Conservation (phyloP, 179 eudicot genomes). For the Spergularia azorica region DNA sequence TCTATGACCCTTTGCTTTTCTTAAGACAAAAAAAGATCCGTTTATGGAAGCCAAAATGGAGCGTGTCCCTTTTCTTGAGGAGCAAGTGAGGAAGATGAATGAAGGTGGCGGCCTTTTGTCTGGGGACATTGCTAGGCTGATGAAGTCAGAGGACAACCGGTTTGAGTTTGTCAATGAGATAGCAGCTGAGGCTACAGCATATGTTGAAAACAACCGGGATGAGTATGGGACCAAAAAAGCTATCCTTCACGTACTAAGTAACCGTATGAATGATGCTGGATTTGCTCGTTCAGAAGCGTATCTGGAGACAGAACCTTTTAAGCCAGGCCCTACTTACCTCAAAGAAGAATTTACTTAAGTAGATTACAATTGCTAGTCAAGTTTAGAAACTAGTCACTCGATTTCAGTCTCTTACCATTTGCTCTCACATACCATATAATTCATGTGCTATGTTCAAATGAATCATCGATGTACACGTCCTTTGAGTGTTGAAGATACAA, state of each 20-base stretch:
- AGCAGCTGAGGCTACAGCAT: conserved; percentile 81
- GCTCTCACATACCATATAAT: too few relatives aligned
- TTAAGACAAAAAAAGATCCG: conserved; percentile 61
- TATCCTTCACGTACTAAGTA: conserved; percentile 84
- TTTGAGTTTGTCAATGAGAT: conserved; percentile 79
- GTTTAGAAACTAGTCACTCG: background rate
- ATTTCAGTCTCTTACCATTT: background rate
- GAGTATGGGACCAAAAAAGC: conserved; percentile 90
- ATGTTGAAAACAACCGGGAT: conserved; percentile 78
- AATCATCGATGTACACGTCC: background rate
- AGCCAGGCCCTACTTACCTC: conserved; percentile 67
- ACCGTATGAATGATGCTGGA: conserved; percentile 90
- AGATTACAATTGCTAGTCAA: background rate
- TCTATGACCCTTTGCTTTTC: conserved; percentile 11
- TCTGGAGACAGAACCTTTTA: conserved; percentile 62
- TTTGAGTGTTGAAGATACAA: background rate
- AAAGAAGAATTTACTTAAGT: conserved; percentile 45
- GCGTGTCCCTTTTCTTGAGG: conserved; percentile 89
- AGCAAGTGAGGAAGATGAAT: conserved; percentile 70
- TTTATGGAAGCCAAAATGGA: conserved; percentile 52
- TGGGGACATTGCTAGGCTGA: conserved; percentile 64
- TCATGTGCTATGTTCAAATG: background rate
- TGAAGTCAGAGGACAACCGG: conserved; percentile 82
- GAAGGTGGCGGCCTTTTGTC: conserved; percentile 70
- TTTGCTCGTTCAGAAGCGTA: conserved; percentile 80